Base-by-base conservation (phyloP, 2,329 filamentous ascomycete species). In the Coniochaeta sp. region DNA sequence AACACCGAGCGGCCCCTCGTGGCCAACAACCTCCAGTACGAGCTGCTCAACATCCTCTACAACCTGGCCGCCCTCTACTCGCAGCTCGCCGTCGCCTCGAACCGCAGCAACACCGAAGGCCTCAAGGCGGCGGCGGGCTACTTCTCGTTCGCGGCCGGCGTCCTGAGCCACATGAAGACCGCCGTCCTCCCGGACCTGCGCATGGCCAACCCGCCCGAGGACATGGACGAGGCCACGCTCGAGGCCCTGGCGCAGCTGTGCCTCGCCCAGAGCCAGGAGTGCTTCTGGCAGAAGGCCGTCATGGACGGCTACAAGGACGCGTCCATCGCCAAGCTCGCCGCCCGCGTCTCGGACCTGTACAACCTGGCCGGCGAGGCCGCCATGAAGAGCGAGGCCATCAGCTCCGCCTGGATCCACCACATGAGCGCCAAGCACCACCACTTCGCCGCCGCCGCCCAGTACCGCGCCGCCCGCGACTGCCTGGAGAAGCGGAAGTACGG, bases 391-490 rank as follows among this genome's bases (percentile, higher is more conserved):
- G 88, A 96, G 68, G 88, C 90, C 17, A 88, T 98, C 65, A 95
- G 90, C 71, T 93, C 89, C 60, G 90, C 95, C 63, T 98, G 93
- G 95, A 97, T 99, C 66, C 93, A 98, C 73, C 93, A 98, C 71
- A 93, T 96, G 83, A 93, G 90, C 28, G 95, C 93, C 6, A 99
- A 98, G 72, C 93, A 98, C 70, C 90, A 97, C 70, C 95, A 98
- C 73, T 98, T 99, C 75, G 93, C 93, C 1, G 93, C 91, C 0
- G 95, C 95, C 0, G 95, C 95, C 0, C 95, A 99, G 71, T 98
- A 93, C 67, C 82, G 95, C 16, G 91, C 93, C 28, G 91, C 95
- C 0, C 88, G 91, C 64, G 93, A 97, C 69, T 95, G 91, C 66
- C 73, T 99, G 16, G 95, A 98, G 75, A 98, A 96, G 81, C 82